A percentile compares a stretch with the other conserved stretches of the same genome.
phyloP scores from a whole-genome alignment of 371 early-diverging fungal genomes.

The Mortierella sp. region DNA sequence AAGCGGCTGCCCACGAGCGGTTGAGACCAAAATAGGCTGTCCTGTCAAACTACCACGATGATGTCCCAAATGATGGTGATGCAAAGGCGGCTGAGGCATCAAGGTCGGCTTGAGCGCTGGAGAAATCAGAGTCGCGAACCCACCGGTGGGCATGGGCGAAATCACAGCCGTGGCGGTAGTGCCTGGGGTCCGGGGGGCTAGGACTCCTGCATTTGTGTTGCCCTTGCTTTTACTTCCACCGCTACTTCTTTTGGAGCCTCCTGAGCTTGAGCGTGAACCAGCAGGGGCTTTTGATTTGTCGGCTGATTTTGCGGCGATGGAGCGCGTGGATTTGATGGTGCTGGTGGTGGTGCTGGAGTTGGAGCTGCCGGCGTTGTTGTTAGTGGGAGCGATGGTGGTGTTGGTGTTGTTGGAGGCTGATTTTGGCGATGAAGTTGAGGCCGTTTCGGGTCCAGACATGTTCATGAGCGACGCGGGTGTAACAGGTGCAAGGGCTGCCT shows the following conservation, averaged over 20 bases:
- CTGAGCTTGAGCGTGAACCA: slow-evolving; percentile 6
- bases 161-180: slow-evolving; percentile 18
- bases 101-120: slow-evolving; percentile 51
- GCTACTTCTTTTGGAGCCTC: slow-evolving; percentile 17
- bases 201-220: slow-evolving; percentile 16
- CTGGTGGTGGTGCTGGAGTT: neutral
- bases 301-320: neutral
- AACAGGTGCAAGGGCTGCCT: slow-evolving; percentile 65
- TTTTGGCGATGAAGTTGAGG: slow-evolving; percentile 38
- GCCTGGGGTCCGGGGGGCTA: slow-evolving; percentile 35
- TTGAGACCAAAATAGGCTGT: slow-evolving; percentile 33
- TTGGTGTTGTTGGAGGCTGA: slow-evolving; percentile 15
- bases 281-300: neutral
- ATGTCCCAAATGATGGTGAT: slow-evolving; percentile 2
- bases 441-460: slow-evolving; percentile 47
- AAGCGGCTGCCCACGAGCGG: slow-evolving; percentile 32
- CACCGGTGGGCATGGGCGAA: slow-evolving; percentile 29
- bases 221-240: slow-evolving; percentile 2
- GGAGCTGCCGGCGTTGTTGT: slow-evolving; percentile 6
- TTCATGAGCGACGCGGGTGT: slow-evolving; percentile 79
- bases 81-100: slow-evolving; percentile 35
- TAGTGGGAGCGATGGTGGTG: neutral
- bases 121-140: slow-evolving; percentile 42
- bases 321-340: neutral
- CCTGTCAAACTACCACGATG: slow-evolving; percentile 36